Evolutionary conservation across 441 rosid genomes (phyloP).

Genomic region (Monsonia emarginata): DNA sequence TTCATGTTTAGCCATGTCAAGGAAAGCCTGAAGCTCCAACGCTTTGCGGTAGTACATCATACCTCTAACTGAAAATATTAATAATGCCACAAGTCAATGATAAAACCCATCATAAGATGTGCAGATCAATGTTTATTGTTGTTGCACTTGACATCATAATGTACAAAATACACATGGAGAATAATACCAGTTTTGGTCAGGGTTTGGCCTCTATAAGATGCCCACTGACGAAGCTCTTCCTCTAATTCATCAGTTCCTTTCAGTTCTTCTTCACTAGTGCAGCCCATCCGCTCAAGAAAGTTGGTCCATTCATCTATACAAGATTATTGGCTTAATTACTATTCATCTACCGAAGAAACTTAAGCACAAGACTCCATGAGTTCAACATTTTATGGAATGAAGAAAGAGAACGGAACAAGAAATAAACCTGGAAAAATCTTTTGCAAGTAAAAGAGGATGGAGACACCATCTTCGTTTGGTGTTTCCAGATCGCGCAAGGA

Average conservation of each 20-base stretch:
- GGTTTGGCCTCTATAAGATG: constrained; percentile 96
- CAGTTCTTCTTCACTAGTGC: constrained; percentile 55
- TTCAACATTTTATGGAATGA: not conserved
- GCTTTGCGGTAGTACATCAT: constrained; percentile 99
- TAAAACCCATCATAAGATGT: not conserved
- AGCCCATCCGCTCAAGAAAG: constrained; percentile 67
- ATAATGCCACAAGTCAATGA: constrained; percentile 19
- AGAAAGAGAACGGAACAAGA: not conserved
- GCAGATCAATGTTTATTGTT: not conserved
- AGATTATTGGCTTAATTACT: constrained; percentile 9
- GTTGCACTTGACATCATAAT: not conserved
- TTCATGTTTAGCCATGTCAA: constrained; percentile 96
- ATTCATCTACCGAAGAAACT: constrained; percentile 6
- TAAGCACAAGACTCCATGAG: constrained; percentile 1
- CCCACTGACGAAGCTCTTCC: constrained; percentile 91
- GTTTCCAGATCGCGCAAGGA: constrained; percentile 64
- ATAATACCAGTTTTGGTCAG: constrained; percentile 82
- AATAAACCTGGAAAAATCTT: constrained; percentile 89
- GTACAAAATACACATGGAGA: constrained; percentile 14
- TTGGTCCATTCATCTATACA: constrained; percentile 87
- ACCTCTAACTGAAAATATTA: constrained; percentile 64
- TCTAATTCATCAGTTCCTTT: constrained; percentile 49
- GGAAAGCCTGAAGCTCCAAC: constrained; percentile 98
- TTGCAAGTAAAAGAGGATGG: constrained; percentile 90
- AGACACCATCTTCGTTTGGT: constrained; percentile 95